Base-by-base conservation (phyloP, 1,284 basidiomycete species). In the Cutaneotrichosporon daszewskae region DNA sequence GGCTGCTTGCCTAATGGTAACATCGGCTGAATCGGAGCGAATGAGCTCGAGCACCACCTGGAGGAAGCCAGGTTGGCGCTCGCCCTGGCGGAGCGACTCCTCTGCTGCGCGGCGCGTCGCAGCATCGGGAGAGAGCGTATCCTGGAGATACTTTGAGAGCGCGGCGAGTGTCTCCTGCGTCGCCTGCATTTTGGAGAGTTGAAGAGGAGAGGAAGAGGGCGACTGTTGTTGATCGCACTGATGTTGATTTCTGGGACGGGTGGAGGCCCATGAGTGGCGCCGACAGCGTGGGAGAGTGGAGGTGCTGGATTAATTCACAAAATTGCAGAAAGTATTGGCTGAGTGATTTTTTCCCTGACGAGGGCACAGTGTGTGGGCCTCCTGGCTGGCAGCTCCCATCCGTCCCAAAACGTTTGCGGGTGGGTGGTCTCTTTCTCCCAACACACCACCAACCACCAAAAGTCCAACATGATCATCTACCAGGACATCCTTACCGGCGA, bases 41-140 rank as follows among this genome's bases (percentile, higher is more conserved):
- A 79, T 72, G 27, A 75, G 64, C 57, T 85, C 77, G 51, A 91
- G 78, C 45, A 89, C 79, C 49, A 92, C 79, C 33, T 79, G 73
- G 13, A 90, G 76, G 70, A 94, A 95, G n/a, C 84, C 85, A 3
- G 76, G 76, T 60, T 90, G 85, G 3, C 69, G 52, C 55, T 86
- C 85, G 54, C 83, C 76, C 32, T 76, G 67, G 46, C 76, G 72
- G 5, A 95, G 80, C 52, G 74, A 79, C 38, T 83, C 79, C 60
- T 95, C 91, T 0, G 90, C 88, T 36, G 83, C 75, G 64, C 87
- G 85, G 46, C 89, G 75, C 0, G 81, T 80, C 1, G 75, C 59
- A 3, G 87, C 85, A 51, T 82, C 76, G 23, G 90, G 77, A 3
- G 87, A 90, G 46, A 73, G 63, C 13, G 71, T 69, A 26, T 66